Conservation (phyloP, 129 eudicot genomes). For the Kitagawia praeruptora region DNA sequence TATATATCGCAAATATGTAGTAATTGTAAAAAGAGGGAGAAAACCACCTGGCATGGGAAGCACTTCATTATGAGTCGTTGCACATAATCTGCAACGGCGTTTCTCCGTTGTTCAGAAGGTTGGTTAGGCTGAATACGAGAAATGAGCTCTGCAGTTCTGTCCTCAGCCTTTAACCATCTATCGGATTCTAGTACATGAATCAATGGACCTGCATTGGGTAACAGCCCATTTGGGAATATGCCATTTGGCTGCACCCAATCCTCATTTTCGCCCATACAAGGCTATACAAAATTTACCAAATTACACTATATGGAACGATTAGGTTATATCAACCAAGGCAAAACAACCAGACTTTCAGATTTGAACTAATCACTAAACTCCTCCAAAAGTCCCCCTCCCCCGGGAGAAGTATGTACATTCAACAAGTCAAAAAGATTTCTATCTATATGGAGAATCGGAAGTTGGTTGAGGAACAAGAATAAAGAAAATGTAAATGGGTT, state of each 20-base stretch:
- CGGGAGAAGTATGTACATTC: neutral
- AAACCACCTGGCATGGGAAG: conserved; percentile 81
- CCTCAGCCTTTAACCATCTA: conserved; percentile 80
- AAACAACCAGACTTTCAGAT: neutral
- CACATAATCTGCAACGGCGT: conserved; percentile 93
- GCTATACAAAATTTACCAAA: conserved; percentile 15
- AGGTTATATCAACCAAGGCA: neutral
- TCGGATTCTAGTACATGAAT: conserved; percentile 51
- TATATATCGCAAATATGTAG: neutral
- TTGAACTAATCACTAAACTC: neutral
- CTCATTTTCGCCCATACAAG: conserved; percentile 73
- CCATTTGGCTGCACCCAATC: conserved; percentile 61
- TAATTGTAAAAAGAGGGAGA: neutral
- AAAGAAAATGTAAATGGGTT: neutral
- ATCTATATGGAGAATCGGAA: neutral
- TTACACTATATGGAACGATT: neutral
- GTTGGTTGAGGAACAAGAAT: too few relatives aligned
- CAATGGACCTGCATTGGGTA: conserved; percentile 64
- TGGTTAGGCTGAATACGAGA: conserved; percentile 88
- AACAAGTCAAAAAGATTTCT: neutral
- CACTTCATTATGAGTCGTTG: conserved; percentile 84
- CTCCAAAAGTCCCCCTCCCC: neutral
- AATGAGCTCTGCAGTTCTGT: conserved; percentile 83
- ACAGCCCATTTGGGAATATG: conserved; percentile 64
- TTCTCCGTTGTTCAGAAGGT: conserved; percentile 68